Conservation (phyloP, 176 grass and related monocot species). For the sorghum (Sorghum bicolor) region DNA sequence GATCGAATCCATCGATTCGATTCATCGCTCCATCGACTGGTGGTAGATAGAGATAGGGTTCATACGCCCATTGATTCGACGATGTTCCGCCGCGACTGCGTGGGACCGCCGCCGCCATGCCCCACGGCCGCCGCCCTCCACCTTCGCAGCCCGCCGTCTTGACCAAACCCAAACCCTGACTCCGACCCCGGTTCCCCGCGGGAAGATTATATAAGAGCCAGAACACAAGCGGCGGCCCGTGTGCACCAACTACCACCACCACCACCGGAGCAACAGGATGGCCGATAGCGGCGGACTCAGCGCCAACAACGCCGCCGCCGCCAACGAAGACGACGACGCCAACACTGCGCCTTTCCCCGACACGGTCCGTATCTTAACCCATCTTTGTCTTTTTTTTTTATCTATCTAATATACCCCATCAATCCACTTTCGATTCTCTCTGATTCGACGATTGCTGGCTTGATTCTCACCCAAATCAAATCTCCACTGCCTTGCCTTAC, state of each 20-base stretch:
- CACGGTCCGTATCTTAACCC: conserved; percentile 4
- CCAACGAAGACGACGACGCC: conserved; percentile 49
- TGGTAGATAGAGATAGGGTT: background rate
- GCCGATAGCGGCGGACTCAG: conserved; percentile 51
- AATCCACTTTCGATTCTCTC: background rate
- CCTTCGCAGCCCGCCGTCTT: background rate
- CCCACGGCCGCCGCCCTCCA: background rate
- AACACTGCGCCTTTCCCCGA: conserved; percentile 55
- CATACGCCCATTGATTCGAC: background rate
- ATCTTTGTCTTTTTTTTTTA: too few species aligned
- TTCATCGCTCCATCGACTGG: background rate
- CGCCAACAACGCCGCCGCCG: conserved; percentile 56
- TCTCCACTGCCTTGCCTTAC: background rate
- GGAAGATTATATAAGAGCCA: background rate
- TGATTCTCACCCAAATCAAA: background rate
- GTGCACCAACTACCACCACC: background rate
- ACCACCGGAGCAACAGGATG: background rate
- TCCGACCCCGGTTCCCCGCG: background rate
- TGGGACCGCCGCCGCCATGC: conserved; percentile 15
- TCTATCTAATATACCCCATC: background rate
- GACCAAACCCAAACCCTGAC: background rate
- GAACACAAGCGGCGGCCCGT: background rate
- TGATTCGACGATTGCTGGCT: background rate
- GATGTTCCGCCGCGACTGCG: background rate
- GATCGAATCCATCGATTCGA: background rate